Evolutionary conservation across 2,329 filamentous ascomycete species (phyloP).

Genomic region (Trichophyton simii): DNA sequence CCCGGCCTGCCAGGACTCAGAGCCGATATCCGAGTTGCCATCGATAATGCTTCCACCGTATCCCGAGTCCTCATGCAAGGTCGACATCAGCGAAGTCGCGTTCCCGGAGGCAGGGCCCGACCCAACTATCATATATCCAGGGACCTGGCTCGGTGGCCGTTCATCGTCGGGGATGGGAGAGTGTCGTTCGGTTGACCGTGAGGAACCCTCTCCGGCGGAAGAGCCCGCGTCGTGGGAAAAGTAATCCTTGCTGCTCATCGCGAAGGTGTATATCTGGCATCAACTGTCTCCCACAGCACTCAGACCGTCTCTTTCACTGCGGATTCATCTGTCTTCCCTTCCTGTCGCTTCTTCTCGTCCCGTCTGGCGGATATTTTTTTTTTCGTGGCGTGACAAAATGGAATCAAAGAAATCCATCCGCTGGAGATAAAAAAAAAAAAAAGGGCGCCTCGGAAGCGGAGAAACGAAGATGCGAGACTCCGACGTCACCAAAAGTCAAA

Average conservation of each 20-base stretch:
- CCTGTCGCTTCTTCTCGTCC: not conserved
- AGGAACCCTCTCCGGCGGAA: slow-evolving; percentile 26
- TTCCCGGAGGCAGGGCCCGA: slow-evolving; percentile 68
- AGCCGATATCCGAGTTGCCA: slow-evolving; percentile 25
- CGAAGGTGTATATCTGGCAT: not conserved
- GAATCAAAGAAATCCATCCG: not conserved
- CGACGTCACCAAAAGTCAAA: not conserved
- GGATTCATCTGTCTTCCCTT: not conserved
- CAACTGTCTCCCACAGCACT: not conserved
- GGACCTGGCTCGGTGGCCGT: slow-evolving; percentile 22
- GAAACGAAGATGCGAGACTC: not conserved
- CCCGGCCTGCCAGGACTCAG: slow-evolving; percentile 41
- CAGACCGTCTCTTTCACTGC: not conserved
- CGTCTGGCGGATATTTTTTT: not conserved
- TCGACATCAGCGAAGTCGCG: slow-evolving; percentile 64
- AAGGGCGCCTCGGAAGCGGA: not conserved
- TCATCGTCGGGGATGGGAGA: slow-evolving; percentile 15
- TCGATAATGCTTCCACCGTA: slow-evolving; percentile 63
- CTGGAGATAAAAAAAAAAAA: too few relatives aligned
- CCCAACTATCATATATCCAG: slow-evolving; percentile 79
- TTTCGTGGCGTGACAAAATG: not conserved
- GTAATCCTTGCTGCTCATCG: slow-evolving; percentile 36
- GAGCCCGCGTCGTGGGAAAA: slow-evolving; percentile 25
- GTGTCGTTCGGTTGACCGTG: slow-evolving; percentile 19
- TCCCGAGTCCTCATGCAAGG: slow-evolving; percentile 79